These are phyloP conservation scores for Periglandula ipomoeae DNA, from an alignment of 2,329 filamentous ascomycete genomes.

Conservation along the genomic window DNA sequence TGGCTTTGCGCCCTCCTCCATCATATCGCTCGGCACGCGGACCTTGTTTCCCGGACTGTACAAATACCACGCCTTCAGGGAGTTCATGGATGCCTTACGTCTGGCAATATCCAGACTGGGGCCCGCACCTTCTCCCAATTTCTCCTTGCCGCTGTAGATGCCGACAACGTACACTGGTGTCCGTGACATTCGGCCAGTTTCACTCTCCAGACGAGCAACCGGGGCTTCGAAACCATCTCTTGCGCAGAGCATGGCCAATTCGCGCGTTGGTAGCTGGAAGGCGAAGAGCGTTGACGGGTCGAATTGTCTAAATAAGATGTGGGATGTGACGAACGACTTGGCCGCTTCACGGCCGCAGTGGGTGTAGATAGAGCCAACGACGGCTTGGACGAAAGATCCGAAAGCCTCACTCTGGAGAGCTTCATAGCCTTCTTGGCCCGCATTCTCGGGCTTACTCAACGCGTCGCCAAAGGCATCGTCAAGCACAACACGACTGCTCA, in stretches of 20 bases:
- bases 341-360: conserved; percentile 72
- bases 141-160: conserved; percentile 84
- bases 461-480: conserved; percentile 77
- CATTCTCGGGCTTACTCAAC: conserved; percentile 17
- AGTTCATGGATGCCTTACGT: conserved; percentile 69
- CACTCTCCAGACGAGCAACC: conserved; percentile 76
- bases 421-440: conserved; percentile 33
- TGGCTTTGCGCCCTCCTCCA: conserved; percentile 47
- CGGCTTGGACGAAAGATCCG: conserved; percentile 69
- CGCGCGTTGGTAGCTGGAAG: conserved; percentile 75
- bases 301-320: conserved; percentile 73
- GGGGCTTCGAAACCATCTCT: conserved; percentile 84
- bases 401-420: conserved; percentile 67
- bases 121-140: conserved; percentile 84
- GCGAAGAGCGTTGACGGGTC: conserved; percentile 70
- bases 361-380: conserved; percentile 77
- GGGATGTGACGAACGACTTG: conserved; percentile 72
- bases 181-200: conserved; percentile 78
- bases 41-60: conserved; percentile 68
- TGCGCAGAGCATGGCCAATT: conserved; percentile 73
- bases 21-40: conserved; percentile 60
- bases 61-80: conserved; percentile 91
- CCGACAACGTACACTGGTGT: conserved; percentile 90
- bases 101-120: conserved; percentile 69
- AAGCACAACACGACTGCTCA: conserved; percentile 69